Evolutionary conservation across 139 green algal species (phyloP).

Genomic region (Diplosphaera chodatii): DNA sequence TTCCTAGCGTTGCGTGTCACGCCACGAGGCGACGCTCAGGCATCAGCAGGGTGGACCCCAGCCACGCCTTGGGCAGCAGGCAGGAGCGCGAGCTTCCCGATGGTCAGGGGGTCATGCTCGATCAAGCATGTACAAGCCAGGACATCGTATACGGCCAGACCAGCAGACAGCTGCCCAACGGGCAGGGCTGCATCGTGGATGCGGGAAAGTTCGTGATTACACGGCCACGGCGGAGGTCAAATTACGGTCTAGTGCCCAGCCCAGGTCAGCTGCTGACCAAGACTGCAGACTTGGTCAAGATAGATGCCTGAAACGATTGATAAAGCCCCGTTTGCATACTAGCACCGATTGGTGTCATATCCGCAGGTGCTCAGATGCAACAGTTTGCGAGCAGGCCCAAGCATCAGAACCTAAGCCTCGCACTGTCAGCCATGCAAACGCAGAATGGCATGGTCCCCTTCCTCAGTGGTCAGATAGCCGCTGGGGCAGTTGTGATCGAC

Average conservation of each 20-base stretch:
- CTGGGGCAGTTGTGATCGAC: neutral
- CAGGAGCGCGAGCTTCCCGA: no score
- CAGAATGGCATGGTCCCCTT: neutral
- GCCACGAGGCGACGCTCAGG: no score
- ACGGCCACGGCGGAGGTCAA: neutral
- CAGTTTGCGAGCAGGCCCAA: neutral
- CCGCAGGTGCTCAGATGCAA: neutral
- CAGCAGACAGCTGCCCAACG: neutral
- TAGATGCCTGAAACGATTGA: no score
- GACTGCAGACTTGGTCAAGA: no score
- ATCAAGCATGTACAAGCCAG: neutral
- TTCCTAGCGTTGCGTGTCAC: no score
- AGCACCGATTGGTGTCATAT: no score
- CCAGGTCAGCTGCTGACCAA: no score
- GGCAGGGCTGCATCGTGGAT: neutral
- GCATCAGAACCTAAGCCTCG: neutral
- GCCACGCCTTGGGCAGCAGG: no score
- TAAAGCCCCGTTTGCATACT: no score
- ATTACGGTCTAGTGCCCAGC: neutral
- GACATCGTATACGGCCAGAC: neutral
- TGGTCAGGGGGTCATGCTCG: neutral
- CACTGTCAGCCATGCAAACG: neutral
- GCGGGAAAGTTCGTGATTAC: constrained; percentile 1
- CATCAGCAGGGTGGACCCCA: no score
- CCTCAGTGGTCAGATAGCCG: neutral